Percentiles rank a stretch among this genome's conserved stretches.
These are phyloP conservation scores for Stipa capillata DNA, from an alignment of 176 grass and related monocot genomes.

Conservation along the genomic window DNA sequence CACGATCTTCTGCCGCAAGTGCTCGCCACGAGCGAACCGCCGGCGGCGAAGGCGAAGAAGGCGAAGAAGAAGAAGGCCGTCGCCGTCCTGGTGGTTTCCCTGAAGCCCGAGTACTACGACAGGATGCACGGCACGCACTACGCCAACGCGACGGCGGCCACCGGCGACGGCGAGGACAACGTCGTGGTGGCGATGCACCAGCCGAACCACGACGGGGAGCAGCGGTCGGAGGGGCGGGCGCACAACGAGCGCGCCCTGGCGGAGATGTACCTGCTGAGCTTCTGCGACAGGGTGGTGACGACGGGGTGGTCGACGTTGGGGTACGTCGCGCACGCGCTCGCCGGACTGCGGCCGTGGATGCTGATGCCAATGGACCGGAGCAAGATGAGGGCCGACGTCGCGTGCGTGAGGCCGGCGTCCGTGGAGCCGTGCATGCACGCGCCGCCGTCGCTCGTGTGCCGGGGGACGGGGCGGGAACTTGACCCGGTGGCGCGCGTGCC, in stretches of 20 bases:
- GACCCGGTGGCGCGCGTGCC: not conserved
- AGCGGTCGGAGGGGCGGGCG: constrained; percentile 24
- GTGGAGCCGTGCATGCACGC: constrained; percentile 81
- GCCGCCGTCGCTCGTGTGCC: constrained; percentile 52
- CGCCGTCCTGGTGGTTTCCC: constrained; percentile 43
- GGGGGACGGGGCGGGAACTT: no score
- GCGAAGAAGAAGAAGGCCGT: no score
- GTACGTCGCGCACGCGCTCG: constrained; percentile 62
- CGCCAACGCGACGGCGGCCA: constrained; percentile 37
- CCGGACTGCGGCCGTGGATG: constrained; percentile 38
- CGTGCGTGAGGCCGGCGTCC: constrained; percentile 45
- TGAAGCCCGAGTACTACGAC: constrained; percentile 59
- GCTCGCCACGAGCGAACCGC: no score
- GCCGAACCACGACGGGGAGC: constrained; percentile 49
- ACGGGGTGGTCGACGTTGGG: constrained; percentile 71
- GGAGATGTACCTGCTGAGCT: constrained; percentile 66
- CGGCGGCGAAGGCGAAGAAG: constrained; percentile 17
- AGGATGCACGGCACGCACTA: constrained; percentile 49
- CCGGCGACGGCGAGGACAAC: no score
- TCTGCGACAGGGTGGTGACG: constrained; percentile 31
- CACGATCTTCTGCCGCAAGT: constrained; percentile 36
- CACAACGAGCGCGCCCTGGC: constrained; percentile 70
- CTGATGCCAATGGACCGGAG: not conserved
- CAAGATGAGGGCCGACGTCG: constrained; percentile 3
- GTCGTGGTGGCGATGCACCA: constrained; percentile 47